Percentiles rank a stretch among this genome's conserved stretches.
These are phyloP conservation scores for Magnusiomyces sp. DNA, from an alignment of 1,139 yeast genomes.

Conservation along the genomic window DNA sequence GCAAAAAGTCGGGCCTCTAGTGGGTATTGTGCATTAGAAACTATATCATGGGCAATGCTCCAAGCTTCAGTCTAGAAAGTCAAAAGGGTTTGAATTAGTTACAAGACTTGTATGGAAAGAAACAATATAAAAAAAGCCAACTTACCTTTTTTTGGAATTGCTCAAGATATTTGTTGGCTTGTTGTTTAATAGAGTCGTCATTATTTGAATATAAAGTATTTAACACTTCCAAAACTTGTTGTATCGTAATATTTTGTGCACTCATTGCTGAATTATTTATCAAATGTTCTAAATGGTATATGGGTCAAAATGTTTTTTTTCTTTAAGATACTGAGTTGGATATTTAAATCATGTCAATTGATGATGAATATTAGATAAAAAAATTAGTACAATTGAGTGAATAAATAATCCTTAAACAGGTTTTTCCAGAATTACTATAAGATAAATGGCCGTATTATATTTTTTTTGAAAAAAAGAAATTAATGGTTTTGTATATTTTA, in stretches of 20 bases:
- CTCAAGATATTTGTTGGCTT: slow-evolving; percentile 63
- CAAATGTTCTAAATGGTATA: too few species aligned
- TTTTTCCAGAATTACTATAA: too few species aligned
- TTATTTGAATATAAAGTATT: slow-evolving; percentile 52
- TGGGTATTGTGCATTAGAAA: slow-evolving; percentile 20
- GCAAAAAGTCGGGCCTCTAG: slow-evolving; percentile 62
- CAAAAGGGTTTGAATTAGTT: background rate
- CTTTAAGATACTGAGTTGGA: background rate
- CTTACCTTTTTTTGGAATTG: slow-evolving; percentile 64
- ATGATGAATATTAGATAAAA: background rate
- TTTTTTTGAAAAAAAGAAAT: too few species aligned
- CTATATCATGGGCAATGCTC: slow-evolving; percentile 31
- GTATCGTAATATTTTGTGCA: slow-evolving; percentile 6
- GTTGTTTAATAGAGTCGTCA: slow-evolving; percentile 41
- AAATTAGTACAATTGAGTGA: too few species aligned
- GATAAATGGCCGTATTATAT: too few species aligned
- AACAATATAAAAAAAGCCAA: slow-evolving; percentile 10
- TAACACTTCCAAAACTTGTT: slow-evolving; percentile 40
- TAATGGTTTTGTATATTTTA: too few species aligned
- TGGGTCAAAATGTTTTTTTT: background rate
- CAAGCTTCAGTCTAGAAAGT: slow-evolving; percentile 33
- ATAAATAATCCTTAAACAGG: too few species aligned
- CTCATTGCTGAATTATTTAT: background rate
- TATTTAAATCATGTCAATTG: background rate
- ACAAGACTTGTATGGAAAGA: background rate